phyloP scores from a whole-genome alignment of 192 early-diverging fungal species.

The Coemansia furcata region DNA sequence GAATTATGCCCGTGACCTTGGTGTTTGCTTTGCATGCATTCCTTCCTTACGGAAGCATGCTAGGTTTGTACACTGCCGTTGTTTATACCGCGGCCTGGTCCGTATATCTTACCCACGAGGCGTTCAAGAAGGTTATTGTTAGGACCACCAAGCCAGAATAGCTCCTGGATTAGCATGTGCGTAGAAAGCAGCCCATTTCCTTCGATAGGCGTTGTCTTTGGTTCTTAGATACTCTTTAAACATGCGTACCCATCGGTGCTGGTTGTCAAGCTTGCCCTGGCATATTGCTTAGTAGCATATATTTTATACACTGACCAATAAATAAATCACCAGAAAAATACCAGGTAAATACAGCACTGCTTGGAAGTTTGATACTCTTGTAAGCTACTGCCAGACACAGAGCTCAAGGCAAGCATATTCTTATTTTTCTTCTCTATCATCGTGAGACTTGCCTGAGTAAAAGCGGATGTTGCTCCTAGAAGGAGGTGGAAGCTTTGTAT shows the following conservation, averaged over 20 bases:
- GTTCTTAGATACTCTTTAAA: background rate
- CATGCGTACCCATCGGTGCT: background rate
- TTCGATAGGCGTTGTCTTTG: background rate
- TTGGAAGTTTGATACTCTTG: too few species aligned
- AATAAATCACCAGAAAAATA: background rate
- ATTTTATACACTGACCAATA: background rate
- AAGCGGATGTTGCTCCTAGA: too few species aligned
- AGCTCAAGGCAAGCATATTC: too few species aligned
- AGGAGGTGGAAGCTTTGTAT: too few species aligned
- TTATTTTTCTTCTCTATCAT: too few species aligned
- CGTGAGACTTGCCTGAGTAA: too few species aligned
- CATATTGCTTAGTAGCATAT: background rate
- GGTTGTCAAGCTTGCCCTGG: background rate
- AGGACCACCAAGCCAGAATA: background rate
- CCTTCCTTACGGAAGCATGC: background rate
- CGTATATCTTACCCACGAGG: background rate
- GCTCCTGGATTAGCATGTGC: background rate
- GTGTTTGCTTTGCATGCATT: background rate
- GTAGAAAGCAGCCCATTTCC: background rate
- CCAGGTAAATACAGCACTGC: too few species aligned
- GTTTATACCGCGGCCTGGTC: background rate
- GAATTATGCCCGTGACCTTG: background rate
- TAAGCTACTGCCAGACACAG: too few species aligned
- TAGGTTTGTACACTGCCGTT: background rate
- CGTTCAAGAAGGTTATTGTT: background rate